Percentiles rank a stretch among this genome's conserved stretches.
phyloP scores from a whole-genome alignment of 805 yeast genomes.

The Candida vaughaniae region DNA sequence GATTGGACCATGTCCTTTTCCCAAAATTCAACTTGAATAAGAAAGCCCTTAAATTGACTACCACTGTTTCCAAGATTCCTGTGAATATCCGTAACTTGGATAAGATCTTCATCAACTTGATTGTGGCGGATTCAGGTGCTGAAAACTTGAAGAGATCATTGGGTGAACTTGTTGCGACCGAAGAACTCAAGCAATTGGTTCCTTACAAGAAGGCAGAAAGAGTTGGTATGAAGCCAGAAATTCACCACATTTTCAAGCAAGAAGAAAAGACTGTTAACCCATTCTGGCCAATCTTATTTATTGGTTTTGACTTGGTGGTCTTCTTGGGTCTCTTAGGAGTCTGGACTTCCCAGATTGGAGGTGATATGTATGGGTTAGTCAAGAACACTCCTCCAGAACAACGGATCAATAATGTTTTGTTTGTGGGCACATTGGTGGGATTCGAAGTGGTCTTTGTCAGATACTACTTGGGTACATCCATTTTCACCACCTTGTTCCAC shows the following conservation, averaged over 20 bases:
- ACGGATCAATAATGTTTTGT: conserved; percentile 40
- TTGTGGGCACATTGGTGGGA: conserved; percentile 47
- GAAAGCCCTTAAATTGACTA: conserved; percentile 20
- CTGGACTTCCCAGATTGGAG: conserved; percentile 36
- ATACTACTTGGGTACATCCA: conserved; percentile 59
- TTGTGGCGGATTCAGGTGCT: conserved; percentile 26
- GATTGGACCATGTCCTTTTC: conserved; percentile 31
- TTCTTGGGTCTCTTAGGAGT: conserved; percentile 42
- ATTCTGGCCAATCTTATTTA: conserved; percentile 51
- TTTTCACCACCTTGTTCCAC: conserved; percentile 56
- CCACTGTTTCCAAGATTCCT: conserved; percentile 32
- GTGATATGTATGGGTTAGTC: conserved; percentile 27
- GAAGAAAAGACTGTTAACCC: conserved; percentile 54
- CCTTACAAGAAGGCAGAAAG: conserved; percentile 29
- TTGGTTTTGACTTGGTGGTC: conserved; percentile 41
- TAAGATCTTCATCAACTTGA: conserved; percentile 27
- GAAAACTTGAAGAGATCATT: conserved; percentile 24
- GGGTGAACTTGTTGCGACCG: conserved; percentile 31
- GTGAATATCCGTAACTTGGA: conserved; percentile 34
- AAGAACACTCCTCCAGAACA: conserved; percentile 34
- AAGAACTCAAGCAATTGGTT: conserved; percentile 22
- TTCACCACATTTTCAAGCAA: conserved; percentile 57
- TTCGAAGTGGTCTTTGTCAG: conserved; percentile 54
- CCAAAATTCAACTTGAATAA: conserved; percentile 24
- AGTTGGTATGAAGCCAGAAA: conserved; percentile 56